Base-by-base conservation (phyloP, 768 basidiomycete genomes). In the Albatrellus ellisii region DNA sequence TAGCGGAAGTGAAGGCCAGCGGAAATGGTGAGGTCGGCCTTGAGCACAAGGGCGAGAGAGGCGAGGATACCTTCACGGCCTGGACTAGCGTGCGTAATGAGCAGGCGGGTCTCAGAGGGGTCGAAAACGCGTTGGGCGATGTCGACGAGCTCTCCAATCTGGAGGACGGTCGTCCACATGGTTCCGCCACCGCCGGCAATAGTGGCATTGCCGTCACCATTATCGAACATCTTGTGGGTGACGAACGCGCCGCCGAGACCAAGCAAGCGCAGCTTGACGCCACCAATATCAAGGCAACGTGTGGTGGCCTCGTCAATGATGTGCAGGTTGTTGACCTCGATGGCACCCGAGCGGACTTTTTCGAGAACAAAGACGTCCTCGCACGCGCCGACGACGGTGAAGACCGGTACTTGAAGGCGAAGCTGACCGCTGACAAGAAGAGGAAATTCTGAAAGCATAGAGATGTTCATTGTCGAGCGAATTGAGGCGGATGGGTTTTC, bases 1-100 rank as follows among this genome's bases (percentile, higher is more conserved):
- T 98, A 98, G 45, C 95, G 86, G 76, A 99, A 99, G 61, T 99
- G 95, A 27, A 99, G 75, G 26, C 91, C 90, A 2, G 89, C 92
- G 10, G 86, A 90, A 39, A 98, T 69, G 28, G 91, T 92, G 37
- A 98, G 70, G 60, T 99, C 95, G 4, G 90, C 88, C 61, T 95
- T 97, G 59, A 91, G 69, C 35, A 86, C 79, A 37, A 92, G 77
- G 6, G 82, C 79, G 43, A 98, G 78, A 59, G 95, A 91, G 2
- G 87, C 70, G 32, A 98, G 79, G 47, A 98, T 73, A 29, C 92
- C 92, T 58, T 97, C 92, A 32, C 91, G 73, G 3, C 94, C 92
- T 26, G 91, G 83, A 41, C 85, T 83, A 26, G 90, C 83, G 55
- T 98, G 94, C 0, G 88, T 85, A 53, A 99, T 69, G 47, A 99